phyloP scores from a whole-genome alignment of 805 yeast genomes.

The Nakazawaea holstii region DNA sequence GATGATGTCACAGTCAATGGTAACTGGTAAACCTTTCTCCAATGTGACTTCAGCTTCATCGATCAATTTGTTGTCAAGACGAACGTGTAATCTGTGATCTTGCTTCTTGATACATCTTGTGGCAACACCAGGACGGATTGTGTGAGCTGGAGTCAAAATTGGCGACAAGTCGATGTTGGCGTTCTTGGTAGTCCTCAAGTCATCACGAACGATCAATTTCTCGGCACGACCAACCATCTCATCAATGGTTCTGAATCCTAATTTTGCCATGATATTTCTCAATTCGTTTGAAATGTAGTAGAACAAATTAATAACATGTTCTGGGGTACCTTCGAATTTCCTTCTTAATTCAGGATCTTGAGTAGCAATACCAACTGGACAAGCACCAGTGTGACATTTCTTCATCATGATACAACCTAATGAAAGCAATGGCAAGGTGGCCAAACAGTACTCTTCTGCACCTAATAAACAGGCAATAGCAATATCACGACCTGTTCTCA shows the following conservation, averaged over 20 bases:
- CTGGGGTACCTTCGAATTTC: slow-evolving; percentile 95
- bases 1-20: slow-evolving; percentile 87
- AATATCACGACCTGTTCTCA: slow-evolving; percentile 94
- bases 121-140: slow-evolving; percentile 94
- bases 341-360: slow-evolving; percentile 92
- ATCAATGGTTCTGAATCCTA: slow-evolving; percentile 92
- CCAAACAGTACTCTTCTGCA: slow-evolving; percentile 98
- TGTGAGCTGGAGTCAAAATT: slow-evolving; percentile 93
- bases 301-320: slow-evolving; percentile 96
- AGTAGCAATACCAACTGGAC: slow-evolving; percentile 99
- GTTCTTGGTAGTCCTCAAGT: slow-evolving; percentile 81
- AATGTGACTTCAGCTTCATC: slow-evolving; percentile 95
- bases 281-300: slow-evolving; percentile 91
- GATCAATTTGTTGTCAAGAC: slow-evolving; percentile 91
- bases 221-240: slow-evolving; percentile 99
- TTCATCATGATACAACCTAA: slow-evolving; percentile 98
- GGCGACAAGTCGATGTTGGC: slow-evolving; percentile 90
- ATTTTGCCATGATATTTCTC: slow-evolving; percentile 86
- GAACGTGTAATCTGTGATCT: slow-evolving; percentile 88
- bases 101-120: slow-evolving; percentile 89
- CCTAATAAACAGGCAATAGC: slow-evolving; percentile 95
- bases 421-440: slow-evolving; percentile 94
- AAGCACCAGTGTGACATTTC: slow-evolving; percentile 87
- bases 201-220: slow-evolving; percentile 79
- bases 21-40: slow-evolving; percentile 93